Evolutionary conservation across 2,329 filamentous ascomycete species (phyloP), one percentile per base, ranked within the genome.

Genomic region (Penicillium sp.): DNA sequence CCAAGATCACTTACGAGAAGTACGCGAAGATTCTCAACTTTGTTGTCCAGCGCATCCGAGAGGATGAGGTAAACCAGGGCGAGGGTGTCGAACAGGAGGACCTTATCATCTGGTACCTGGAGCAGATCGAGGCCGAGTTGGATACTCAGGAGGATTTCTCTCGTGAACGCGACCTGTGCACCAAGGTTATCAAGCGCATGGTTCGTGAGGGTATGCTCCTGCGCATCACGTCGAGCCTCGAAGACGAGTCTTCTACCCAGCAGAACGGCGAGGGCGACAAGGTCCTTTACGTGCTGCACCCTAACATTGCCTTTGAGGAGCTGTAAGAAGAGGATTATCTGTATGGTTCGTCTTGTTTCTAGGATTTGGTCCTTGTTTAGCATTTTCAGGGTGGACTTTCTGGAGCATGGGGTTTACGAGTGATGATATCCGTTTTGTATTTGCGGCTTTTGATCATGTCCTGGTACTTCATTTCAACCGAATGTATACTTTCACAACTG

Each of bases 1-100:
- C 91, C 57, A 95, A 93, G 71, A 94, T 99, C 73, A 96, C 93
- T 3, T 96, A 96, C 72, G 94, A 98, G 71, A 95, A 96, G 78
- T 99, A 96, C 78, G 91, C 94, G 75, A 85, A 86, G 71, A 97
- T 98, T 76, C 86, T 97, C 61, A 97, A 96, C 75, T 79, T 91
- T 71, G 83, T 99, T 51, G 91, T 97, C 33, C 86, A 89, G 67
- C 87, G 90, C 26, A 87, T 99, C 70, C 92, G 89, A 69, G 90
- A 94, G 58, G 92, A 96, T 70, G 93, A 98, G 77, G 77, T 83
- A 6, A 81, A 83, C 11, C 85, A 82, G 0, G 92, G 91, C 43
- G 92, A 97, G 68, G 95, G 95, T 59, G 89, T 97, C 11, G 89
- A 93, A 62, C 89, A 92, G 67, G 89, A 96, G 56, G 89, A 89